phyloP scores from a whole-genome alignment of 139 green algal genomes.

The Coccomyxa sp. region DNA sequence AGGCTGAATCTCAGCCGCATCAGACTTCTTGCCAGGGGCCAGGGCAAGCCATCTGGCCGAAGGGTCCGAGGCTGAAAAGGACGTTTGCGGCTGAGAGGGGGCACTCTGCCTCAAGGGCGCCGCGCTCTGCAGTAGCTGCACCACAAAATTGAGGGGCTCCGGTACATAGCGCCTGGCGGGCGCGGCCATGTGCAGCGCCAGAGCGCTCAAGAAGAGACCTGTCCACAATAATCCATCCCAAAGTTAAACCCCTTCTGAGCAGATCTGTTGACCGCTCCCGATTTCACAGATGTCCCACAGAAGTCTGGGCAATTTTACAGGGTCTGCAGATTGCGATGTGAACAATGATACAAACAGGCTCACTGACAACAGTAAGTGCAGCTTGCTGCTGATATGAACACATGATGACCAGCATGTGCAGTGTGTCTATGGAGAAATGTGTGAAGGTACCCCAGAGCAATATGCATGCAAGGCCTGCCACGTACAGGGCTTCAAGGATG shows the following conservation, averaged over 20 bases:
- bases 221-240: not conserved
- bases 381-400: too few relatives aligned
- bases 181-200: conserved; percentile 41
- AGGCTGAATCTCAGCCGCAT: not conserved
- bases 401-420: too few relatives aligned
- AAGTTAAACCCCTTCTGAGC: not conserved
- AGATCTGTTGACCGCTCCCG: not conserved
- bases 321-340: not conserved
- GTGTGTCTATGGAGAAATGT: too few relatives aligned
- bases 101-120: too few relatives aligned
- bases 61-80: not conserved
- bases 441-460: too few relatives aligned
- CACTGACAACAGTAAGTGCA: not conserved
- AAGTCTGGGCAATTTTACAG: not conserved
- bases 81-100: not conserved
- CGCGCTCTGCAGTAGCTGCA: conserved; percentile 10
- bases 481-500: too few relatives aligned
- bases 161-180: conserved; percentile 48
- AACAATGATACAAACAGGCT: not conserved
- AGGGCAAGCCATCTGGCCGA: not conserved
- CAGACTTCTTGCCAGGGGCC: not conserved
- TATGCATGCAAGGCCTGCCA: too few relatives aligned
- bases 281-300: not conserved
- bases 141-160: conserved; percentile 56
- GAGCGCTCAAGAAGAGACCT: conserved; percentile 30